phyloP scores from a whole-genome alignment of 2,329 filamentous ascomycete genomes.

The Fusarium sp. region DNA sequence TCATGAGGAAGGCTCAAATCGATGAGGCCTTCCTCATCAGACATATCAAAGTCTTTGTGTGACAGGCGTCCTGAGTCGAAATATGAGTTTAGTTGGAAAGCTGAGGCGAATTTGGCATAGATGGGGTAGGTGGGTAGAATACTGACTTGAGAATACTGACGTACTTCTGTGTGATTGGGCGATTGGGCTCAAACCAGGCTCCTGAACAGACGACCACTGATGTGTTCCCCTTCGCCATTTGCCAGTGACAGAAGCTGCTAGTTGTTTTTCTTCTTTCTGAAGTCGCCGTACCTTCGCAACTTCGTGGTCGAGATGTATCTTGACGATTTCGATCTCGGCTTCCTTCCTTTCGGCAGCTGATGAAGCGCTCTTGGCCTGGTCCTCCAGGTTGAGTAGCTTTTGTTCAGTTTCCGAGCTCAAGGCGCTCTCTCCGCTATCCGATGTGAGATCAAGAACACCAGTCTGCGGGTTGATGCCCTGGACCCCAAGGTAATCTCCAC shows the following conservation, averaged over 20 bases:
- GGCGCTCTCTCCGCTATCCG: conserved; percentile 59
- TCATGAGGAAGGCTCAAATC: conserved; percentile 18
- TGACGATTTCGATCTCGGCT: conserved; percentile 60
- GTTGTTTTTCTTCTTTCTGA: conserved; percentile 55
- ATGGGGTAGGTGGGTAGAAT: not conserved
- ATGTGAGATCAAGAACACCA: conserved; percentile 64
- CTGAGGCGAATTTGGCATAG: conserved; percentile 13
- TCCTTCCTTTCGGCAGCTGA: conserved; percentile 58
- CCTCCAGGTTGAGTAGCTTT: conserved; percentile 50
- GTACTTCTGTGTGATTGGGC: conserved; percentile 55
- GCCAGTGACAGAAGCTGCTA: conserved; percentile 49
- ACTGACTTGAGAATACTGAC: conserved; percentile 44
- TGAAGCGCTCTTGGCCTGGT: conserved; percentile 52
- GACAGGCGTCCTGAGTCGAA: conserved; percentile 17
- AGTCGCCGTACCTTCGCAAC: conserved; percentile 59
- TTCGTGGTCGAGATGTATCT: conserved; percentile 48
- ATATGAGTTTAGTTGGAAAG: conserved; percentile 19
- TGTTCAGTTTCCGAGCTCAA: conserved; percentile 49
- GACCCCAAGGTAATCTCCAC: conserved; percentile 70
- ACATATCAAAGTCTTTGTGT: not conserved
- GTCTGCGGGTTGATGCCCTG: conserved; percentile 70
- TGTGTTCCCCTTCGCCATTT: conserved; percentile 60
- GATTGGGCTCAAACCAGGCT: conserved; percentile 64
- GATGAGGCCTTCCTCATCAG: conserved; percentile 17
- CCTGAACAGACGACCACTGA: conserved; percentile 65